phyloP scores from a whole-genome alignment of 176 grass and related monocot species.

The Ensete ventricosum region DNA sequence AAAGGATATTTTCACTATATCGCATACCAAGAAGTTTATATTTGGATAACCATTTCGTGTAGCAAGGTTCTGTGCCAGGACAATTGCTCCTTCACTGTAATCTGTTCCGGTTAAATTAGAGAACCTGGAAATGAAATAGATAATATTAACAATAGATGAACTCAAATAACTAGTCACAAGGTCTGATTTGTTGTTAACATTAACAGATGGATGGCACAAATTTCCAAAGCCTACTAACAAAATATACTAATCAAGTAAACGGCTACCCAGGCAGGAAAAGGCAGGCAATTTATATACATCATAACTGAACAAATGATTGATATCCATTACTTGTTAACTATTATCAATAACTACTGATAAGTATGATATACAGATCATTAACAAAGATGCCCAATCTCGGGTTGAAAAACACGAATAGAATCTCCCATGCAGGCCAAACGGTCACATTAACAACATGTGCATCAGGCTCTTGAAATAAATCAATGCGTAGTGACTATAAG shows the following conservation, averaged over 20 bases:
- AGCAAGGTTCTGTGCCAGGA: slow-evolving; percentile 77
- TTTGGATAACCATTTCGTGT: slow-evolving; percentile 55
- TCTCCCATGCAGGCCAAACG: no score
- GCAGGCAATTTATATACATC: neutral
- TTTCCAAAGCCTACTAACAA: neutral
- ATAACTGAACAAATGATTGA: neutral
- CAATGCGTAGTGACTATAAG: neutral
- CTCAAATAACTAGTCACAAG: neutral
- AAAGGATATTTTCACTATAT: neutral
- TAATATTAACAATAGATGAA: neutral
- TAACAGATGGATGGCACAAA: neutral
- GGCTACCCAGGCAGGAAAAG: neutral
- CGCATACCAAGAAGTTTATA: slow-evolving; percentile 73
- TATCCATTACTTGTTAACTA: neutral
- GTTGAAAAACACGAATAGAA: no score
- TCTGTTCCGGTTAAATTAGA: slow-evolving; percentile 86
- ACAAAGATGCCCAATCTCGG: no score
- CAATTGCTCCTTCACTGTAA: slow-evolving; percentile 92
- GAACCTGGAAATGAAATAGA: slow-evolving; percentile 38
- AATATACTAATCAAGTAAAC: neutral
- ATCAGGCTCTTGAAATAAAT: no score
- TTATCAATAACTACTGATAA: no score
- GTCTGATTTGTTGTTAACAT: neutral
- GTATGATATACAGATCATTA: no score
- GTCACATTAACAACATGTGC: no score